phyloP scores from a whole-genome alignment of 2,329 filamentous ascomycete species.

The Sphaerulina musiva region DNA sequence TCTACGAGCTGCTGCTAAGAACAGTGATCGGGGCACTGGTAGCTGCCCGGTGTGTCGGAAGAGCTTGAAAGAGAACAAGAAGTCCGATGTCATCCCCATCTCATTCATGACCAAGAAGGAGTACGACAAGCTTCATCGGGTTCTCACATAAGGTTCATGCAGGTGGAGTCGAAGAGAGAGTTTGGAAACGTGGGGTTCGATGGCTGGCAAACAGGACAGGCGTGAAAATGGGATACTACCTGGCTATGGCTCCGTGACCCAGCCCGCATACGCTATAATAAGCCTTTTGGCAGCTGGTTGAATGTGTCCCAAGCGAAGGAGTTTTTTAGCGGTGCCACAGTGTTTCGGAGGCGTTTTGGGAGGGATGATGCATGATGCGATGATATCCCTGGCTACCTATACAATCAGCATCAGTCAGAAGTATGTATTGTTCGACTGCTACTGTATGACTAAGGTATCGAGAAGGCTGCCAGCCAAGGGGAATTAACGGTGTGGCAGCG shows the following conservation, averaged over 20 bases:
- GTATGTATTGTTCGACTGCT: background rate
- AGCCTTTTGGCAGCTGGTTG: slow-evolving; percentile 11
- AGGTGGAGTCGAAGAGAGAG: background rate
- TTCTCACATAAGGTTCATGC: background rate
- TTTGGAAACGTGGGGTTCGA: too few species aligned
- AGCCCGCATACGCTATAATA: background rate
- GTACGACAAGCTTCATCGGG: slow-evolving; percentile 6
- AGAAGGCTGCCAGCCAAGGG: too few species aligned
- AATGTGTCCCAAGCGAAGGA: slow-evolving; percentile 10
- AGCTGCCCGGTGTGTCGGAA: slow-evolving; percentile 41
- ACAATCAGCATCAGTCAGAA: background rate
- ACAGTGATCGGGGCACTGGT: slow-evolving; percentile 38
- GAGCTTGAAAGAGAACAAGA: slow-evolving; percentile 19
- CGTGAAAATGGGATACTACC: background rate
- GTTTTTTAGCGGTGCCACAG: background rate
- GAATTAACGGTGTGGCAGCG: too few species aligned
- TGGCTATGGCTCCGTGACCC: background rate
- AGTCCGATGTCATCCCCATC: slow-evolving; percentile 19
- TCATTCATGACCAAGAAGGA: slow-evolving; percentile 24
- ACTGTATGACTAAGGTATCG: background rate
- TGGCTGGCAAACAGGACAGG: background rate
- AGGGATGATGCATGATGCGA: slow-evolving; percentile 8
- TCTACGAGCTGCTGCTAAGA: slow-evolving; percentile 51
- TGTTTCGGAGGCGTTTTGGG: slow-evolving; percentile 4
- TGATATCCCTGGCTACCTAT: background rate